Evolutionary conservation across 352 stramenopile genomes (phyloP), one percentile per base, ranked within the genome.

Genomic region (Phytophthora pluvialis): DNA sequence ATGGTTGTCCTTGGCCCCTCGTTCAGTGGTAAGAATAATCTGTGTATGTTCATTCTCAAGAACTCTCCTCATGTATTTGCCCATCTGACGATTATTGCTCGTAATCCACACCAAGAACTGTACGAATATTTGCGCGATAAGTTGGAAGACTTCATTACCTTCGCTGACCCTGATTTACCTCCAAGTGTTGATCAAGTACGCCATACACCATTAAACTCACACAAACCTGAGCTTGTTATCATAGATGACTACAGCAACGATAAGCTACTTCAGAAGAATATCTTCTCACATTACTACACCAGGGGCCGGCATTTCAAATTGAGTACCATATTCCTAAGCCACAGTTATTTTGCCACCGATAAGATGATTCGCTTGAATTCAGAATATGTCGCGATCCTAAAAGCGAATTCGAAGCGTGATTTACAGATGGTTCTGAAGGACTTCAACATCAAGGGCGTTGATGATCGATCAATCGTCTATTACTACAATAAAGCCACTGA

Each of bases 171-270:
- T 5, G 51, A 60, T 40, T 35, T 0, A 0, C 53, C 53, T 2
- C 53, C 42, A 0, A 51, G 12, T 15, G 40, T 61, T 44, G 42
- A 61, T 45, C 29, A 46, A 28, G 32, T 61, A 3, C 40, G 53
- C 0, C 40, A 45, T 28, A 52, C 42, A 0, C 51, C 51, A 40
- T 28, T 61, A 0, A 61, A n/a, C 0, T 42, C 40, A 6, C 59
- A 51, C 8, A 60, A 70, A 31, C 47, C 53, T 26, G 55, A 71
- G 32, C 28, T 70, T 5, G 46, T 70, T 0, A 56, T 70, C 28
- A 70, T 65, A 8, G 54, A 65, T 40, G 62, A 70, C 3, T 70
- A 61, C 6, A 51, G 25, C 5, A 70, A 70, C 21, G 62, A 65
- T 46, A 10, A 25, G 2, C 15, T 44, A 2, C 47, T 70, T 0